Conservation (phyloP, 768 basidiomycete genomes). For the Mrakia hoshinonis region DNA sequence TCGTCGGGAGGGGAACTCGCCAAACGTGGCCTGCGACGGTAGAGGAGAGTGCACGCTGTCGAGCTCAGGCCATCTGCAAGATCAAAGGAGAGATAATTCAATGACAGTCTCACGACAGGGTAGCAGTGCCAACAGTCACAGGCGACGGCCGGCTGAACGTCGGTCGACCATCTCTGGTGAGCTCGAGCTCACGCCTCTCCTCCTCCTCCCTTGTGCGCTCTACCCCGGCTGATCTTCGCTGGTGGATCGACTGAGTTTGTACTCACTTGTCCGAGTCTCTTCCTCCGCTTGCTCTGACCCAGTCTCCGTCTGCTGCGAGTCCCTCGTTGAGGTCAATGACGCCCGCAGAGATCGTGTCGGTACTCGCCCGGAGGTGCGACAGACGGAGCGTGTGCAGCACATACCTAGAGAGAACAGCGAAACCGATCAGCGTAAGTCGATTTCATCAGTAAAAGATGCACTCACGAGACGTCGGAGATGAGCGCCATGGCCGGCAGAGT, state of each 20-base stretch:
- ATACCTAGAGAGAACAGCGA: neutral
- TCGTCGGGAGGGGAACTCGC: neutral
- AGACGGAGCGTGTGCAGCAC: slow-evolving; percentile 22
- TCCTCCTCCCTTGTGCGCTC: too few species aligned
- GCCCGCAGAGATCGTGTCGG: slow-evolving; percentile 21
- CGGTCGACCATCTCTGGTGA: too few species aligned
- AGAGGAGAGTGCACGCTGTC: slow-evolving; percentile 17
- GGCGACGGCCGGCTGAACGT: neutral
- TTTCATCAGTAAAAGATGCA: neutral
- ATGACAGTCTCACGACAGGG: neutral
- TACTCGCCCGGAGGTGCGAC: slow-evolving; percentile 19
- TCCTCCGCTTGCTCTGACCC: slow-evolving; percentile 26
- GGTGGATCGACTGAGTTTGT: too few species aligned
- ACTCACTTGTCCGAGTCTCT: slow-evolving; percentile 25
- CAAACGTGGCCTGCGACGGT: slow-evolving; percentile 1
- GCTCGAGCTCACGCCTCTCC: too few species aligned
- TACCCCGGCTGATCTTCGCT: too few species aligned
- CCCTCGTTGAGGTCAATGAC: slow-evolving; percentile 26
- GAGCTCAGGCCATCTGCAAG: slow-evolving; percentile 28
- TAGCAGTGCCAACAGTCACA: too few species aligned
- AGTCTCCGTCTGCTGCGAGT: slow-evolving; percentile 18
- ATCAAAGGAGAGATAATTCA: too few species aligned
- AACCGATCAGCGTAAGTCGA: neutral
- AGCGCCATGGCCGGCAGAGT: slow-evolving; percentile 10
- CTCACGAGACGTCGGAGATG: slow-evolving; percentile 22